phyloP scores from a whole-genome alignment of 2,329 filamentous ascomycete genomes.

The Lasiodiplodia sp. region DNA sequence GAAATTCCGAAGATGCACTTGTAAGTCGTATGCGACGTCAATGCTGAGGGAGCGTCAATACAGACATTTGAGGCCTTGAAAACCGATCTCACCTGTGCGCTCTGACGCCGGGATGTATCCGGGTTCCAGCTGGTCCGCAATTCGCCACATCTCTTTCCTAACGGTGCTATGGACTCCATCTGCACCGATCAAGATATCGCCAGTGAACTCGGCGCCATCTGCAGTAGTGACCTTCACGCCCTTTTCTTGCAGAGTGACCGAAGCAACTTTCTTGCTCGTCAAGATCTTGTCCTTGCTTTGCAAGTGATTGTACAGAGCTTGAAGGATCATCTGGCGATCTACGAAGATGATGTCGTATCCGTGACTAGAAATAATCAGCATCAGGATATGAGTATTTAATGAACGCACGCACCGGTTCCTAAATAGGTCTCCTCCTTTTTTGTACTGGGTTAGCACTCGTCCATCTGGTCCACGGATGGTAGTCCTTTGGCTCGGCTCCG shows the following conservation, averaged over 20 bases:
- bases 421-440: background rate
- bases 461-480: background rate
- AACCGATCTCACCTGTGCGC: background rate
- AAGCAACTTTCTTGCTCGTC: background rate
- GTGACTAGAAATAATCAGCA: background rate
- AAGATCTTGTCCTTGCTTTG: constrained; percentile 17
- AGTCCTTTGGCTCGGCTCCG: background rate
- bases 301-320: constrained; percentile 35
- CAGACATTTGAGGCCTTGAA: background rate
- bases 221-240: constrained; percentile 3
- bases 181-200: constrained; percentile 26
- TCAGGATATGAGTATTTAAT: background rate
- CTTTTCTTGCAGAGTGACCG: background rate
- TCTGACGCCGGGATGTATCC: constrained; percentile 16
- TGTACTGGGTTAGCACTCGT: background rate
- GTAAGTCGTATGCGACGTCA: background rate
- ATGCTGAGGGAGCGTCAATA: background rate
- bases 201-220: constrained; percentile 1
- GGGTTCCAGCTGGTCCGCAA: constrained; percentile 29
- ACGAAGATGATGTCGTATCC: constrained; percentile 28
- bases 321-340: constrained; percentile 30
- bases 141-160: constrained; percentile 26
- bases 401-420: background rate
- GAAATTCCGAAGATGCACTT: constrained; percentile 29
- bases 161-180: constrained; percentile 29